Conservation (phyloP, 768 basidiomycete species). For the Xerocomus potaroensis region DNA sequence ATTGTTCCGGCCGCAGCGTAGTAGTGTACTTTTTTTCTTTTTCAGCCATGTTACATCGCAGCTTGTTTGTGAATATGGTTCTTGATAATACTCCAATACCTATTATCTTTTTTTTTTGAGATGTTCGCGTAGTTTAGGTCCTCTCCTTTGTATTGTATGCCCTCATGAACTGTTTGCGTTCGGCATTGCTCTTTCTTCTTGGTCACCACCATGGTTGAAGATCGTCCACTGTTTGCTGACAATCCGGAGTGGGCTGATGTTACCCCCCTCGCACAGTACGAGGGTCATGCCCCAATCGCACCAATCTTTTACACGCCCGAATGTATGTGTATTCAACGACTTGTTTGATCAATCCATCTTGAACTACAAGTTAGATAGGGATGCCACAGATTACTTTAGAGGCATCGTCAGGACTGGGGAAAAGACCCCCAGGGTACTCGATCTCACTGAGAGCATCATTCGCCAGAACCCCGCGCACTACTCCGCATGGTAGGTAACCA, state of each 20-base stretch:
- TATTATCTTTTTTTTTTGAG: conserved; percentile 6
- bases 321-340: conserved; percentile 52
- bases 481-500: conserved; percentile 75
- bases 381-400: conserved; percentile 91
- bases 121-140: conserved; percentile 20
- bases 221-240: conserved; percentile 46
- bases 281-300: conserved; percentile 72
- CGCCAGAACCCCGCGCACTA: conserved; percentile 94
- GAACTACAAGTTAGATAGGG: conserved; percentile 59
- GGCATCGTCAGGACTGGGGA: conserved; percentile 75
- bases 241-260: conserved; percentile 80
- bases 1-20: conserved; percentile 40
- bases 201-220: conserved; percentile 13
- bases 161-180: conserved; percentile 5
- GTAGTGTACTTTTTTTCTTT: conserved; percentile 6
- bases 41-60: conserved; percentile 3
- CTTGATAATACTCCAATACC: conserved; percentile 22
- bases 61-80: conserved; percentile 6
- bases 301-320: conserved; percentile 88
- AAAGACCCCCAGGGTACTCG: conserved; percentile 74
- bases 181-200: neutral
- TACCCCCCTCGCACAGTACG: conserved; percentile 74
- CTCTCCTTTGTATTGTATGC: conserved; percentile 21
- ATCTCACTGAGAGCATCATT: conserved; percentile 86
- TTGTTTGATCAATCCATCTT: conserved; percentile 2